phyloP scores from a whole-genome alignment of 1,284 basidiomycete genomes.

The Entoloma clypeatum region DNA sequence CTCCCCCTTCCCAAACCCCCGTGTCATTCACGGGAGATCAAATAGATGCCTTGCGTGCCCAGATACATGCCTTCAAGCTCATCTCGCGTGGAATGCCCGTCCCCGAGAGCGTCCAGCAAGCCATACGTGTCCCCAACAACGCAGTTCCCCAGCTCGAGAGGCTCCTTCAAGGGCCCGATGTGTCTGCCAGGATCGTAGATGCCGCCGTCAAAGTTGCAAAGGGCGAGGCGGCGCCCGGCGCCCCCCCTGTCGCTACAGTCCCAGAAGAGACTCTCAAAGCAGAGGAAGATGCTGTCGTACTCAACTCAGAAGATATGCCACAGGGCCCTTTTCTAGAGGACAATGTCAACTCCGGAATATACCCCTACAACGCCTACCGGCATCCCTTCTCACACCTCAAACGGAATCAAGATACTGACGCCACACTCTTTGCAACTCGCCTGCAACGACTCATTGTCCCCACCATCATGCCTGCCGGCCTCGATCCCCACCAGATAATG shows the following conservation, averaged over 20 bases:
- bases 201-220: constrained; percentile 77
- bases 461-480: constrained; percentile 87
- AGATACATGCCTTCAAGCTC: constrained; percentile 88
- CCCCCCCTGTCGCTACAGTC: constrained; percentile 22
- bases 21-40: constrained; percentile 85
- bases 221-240: constrained; percentile 42
- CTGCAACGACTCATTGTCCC: constrained; percentile 84
- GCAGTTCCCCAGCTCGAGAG: constrained; percentile 63
- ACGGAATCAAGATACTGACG: constrained; percentile 56
- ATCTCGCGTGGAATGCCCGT: constrained; percentile 78
- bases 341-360: constrained; percentile 77
- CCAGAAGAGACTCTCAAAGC: constrained; percentile 38
- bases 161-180: constrained; percentile 54
- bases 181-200: constrained; percentile 64
- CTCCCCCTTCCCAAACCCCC: constrained; percentile 48
- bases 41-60: constrained; percentile 79
- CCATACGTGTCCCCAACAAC: constrained; percentile 63
- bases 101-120: constrained; percentile 76
- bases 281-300: constrained; percentile 39
- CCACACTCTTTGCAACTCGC: constrained; percentile 61
- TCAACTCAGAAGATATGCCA: constrained; percentile 52
- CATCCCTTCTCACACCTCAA: constrained; percentile 82
- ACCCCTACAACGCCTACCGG: constrained; percentile 94
- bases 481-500: constrained; percentile 89
- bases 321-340: constrained; percentile 76